A percentile compares a stretch with the other conserved stretches of the same genome.
phyloP scores from a whole-genome alignment of 768 basidiomycete genomes.

The Xerocomus spinulosus region DNA sequence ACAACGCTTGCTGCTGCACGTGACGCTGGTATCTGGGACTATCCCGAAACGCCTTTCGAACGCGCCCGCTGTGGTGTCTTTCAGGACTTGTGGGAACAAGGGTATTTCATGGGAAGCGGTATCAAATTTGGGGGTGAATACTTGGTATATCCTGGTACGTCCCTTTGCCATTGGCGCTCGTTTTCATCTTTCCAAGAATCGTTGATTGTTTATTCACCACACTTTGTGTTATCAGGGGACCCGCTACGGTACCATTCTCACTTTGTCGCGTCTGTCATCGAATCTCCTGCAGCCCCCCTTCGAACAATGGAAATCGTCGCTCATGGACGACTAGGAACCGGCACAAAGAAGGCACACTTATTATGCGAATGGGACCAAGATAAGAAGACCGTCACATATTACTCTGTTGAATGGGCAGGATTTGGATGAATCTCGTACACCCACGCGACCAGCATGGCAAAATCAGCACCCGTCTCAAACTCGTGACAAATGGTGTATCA shows the following conservation, averaged over 20 bases:
- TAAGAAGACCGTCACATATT: constrained; percentile 60
- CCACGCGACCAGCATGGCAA: neutral
- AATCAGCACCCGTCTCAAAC: neutral
- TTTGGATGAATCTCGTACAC: constrained; percentile 52
- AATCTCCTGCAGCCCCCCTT: constrained; percentile 54
- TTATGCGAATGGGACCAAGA: constrained; percentile 85
- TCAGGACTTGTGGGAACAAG: constrained; percentile 73
- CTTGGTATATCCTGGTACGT: constrained; percentile 89
- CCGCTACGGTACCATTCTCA: constrained; percentile 96
- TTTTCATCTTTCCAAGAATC: too few species aligned
- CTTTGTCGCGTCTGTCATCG: constrained; percentile 80
- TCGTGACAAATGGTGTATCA: neutral
- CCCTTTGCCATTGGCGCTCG: neutral
- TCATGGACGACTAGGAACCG: constrained; percentile 92
- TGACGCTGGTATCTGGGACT: constrained; percentile 70
- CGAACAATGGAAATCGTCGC: constrained; percentile 93
- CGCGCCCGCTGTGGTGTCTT: constrained; percentile 78
- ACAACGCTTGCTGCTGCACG: constrained; percentile 56
- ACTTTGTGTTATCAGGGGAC: constrained; percentile 56
- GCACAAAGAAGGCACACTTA: constrained; percentile 93
- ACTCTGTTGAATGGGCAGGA: constrained; percentile 87
- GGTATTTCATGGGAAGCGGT: constrained; percentile 84
- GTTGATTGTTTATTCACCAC: neutral
- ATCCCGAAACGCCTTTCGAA: constrained; percentile 61
- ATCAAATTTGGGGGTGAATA: constrained; percentile 96